Evolutionary conservation across 352 stramenopile species (phyloP), one percentile per base, ranked within the genome.

Genomic region (Bremia lactucae): DNA sequence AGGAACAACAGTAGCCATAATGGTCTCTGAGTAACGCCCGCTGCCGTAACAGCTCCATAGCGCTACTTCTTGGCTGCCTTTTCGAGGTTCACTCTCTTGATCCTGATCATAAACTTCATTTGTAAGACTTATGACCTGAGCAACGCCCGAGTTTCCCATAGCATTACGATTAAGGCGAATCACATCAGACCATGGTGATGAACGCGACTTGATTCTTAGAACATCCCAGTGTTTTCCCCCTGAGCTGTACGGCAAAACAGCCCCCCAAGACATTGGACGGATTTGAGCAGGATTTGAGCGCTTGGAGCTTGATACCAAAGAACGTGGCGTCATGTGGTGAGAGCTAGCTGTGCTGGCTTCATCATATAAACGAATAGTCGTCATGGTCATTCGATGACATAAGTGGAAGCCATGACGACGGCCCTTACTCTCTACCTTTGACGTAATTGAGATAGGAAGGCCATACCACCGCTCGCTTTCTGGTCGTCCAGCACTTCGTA

Each of bases 381-480:
- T 90, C 70, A 89, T 88, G n/a, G 65, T 68, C 47, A 87, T 80
- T 35, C 77, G 86, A 46, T 94, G 81, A 26, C 81, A 90, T 35
- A 94, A 51, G 42, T 94, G 78, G n/a, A 94, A 52, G 4, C 81
- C 78, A 49, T 85, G 52, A 25, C 68, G 59, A 16, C 72, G 72
- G 2, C 81, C 81, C 46, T 62, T 57, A 31, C 71, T 75, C 18
- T 83, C 72, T 21, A 91, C 48, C 6, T 39, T 70, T 21, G 52
- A 53, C 13, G 65, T 61, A 70, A 89, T 89, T 2, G 65, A 46
- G 25, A 94, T 62, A n/a, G 71, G 46, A 21, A 79, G 52, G 0
- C 78, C 81, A 35, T 91, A 94, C 81, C 81, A 94, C 14, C 81
- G 50, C 26, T 94, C 81, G 15, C 74, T 74, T 59, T 94, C 81